These are phyloP conservation scores for Alnus glutinosa DNA, from an alignment of 306 rosid species.

Conservation along the genomic window DNA sequence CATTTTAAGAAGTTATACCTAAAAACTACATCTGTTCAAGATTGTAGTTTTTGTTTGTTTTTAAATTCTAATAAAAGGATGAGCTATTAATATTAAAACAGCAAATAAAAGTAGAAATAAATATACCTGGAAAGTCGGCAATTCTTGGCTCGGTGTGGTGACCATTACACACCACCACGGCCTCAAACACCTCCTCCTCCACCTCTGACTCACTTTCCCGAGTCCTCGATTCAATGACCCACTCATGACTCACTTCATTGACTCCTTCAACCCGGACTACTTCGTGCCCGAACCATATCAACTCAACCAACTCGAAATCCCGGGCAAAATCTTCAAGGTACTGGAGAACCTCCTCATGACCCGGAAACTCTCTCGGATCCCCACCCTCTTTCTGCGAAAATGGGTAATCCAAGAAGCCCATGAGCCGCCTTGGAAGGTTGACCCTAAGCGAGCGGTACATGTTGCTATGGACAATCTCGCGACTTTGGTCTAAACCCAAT, in stretches of 20 bases:
- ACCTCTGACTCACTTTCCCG: conserved; percentile 19
- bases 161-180: conserved; percentile 27
- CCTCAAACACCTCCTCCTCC: conserved; percentile 21
- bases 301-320: conserved; percentile 30
- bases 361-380: too few species aligned
- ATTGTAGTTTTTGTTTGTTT: too few species aligned
- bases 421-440: conserved; percentile 40
- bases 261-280: conserved; percentile 7
- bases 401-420: conserved; percentile 44
- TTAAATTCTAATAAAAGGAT: too few species aligned
- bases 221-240: background rate
- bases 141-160: conserved; percentile 36
- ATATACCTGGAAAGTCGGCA: conserved; percentile 43
- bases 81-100: too few species aligned
- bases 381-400: conserved; percentile 24
- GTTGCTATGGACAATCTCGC: conserved; percentile 33
- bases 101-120: background rate
- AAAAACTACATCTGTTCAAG: too few species aligned
- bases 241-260: background rate
- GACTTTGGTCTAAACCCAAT: conserved; percentile 13
- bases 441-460: conserved; percentile 37
- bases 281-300: background rate
- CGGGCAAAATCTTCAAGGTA: too few species aligned
- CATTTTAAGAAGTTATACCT: too few species aligned
- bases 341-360: too few species aligned